A percentile compares a stretch with the other conserved stretches of the same genome.
phyloP scores from a whole-genome alignment of 352 stramenopile species.

The Pythium rishiriense region DNA sequence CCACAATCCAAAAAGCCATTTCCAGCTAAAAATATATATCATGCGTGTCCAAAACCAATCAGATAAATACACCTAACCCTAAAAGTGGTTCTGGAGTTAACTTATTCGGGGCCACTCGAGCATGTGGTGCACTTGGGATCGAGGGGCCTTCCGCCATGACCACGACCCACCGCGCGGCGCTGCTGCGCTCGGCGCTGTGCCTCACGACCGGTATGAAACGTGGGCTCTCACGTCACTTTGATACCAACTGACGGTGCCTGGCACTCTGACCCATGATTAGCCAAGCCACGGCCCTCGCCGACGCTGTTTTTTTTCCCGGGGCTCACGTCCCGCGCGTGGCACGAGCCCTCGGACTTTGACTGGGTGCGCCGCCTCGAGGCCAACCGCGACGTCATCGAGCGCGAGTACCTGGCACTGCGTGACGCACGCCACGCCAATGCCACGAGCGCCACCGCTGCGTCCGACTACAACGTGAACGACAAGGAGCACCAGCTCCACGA shows the following conservation, averaged over 20 bases:
- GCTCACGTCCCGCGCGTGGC: conserved; percentile 62
- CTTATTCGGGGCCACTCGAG: no score
- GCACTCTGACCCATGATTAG: conserved; percentile 22
- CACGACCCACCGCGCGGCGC: conserved; percentile 50
- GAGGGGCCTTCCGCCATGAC: no score
- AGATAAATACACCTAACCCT: no score
- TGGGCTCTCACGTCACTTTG: neutral
- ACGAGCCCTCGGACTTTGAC: conserved; percentile 56
- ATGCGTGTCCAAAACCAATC: no score
- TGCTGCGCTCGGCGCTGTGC: conserved; percentile 76
- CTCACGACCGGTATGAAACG: conserved; percentile 59
- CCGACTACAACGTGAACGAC: conserved; percentile 68
- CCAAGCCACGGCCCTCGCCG: conserved; percentile 72
- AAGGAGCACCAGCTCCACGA: conserved; percentile 78
- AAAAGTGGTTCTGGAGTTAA: no score
- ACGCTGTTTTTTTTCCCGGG: conserved; percentile 83
- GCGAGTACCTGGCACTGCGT: conserved; percentile 59
- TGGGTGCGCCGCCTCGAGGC: conserved; percentile 56
- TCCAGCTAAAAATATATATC: no score
- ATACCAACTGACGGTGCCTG: no score
- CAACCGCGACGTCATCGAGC: conserved; percentile 58
- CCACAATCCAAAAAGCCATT: no score
- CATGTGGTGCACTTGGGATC: no score
- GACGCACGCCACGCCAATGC: conserved; percentile 27
- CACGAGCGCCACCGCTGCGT: conserved; percentile 1